Evolutionary conservation across 2,329 filamentous ascomycete species (phyloP).

Genomic region (Cordyceps cateniannulata): DNA sequence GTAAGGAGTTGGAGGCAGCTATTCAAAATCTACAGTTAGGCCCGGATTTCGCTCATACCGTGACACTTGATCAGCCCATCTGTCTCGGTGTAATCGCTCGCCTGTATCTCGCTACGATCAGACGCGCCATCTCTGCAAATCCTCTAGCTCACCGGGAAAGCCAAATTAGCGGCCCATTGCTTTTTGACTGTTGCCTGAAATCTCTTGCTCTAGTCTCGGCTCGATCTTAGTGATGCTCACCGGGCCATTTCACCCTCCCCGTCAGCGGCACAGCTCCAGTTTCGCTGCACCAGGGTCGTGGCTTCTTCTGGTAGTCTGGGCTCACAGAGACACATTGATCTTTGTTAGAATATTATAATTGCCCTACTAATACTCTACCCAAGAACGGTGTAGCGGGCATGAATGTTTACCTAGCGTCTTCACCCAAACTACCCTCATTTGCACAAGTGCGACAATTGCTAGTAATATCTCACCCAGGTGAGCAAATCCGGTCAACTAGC

Average conservation of each 20-base stretch:
- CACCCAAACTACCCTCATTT: neutral
- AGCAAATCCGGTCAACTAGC: neutral
- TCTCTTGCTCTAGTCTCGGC: neutral
- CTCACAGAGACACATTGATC: neutral
- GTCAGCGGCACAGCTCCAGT: neutral
- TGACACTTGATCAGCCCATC: neutral
- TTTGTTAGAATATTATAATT: neutral
- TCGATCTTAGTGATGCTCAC: neutral
- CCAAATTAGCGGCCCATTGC: neutral
- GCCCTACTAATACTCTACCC: neutral
- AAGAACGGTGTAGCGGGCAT: too few species aligned
- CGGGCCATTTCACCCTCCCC: neutral
- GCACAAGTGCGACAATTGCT: neutral
- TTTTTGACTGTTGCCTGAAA: neutral
- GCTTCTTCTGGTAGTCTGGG: neutral
- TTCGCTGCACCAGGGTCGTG: neutral
- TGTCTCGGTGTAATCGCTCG: neutral
- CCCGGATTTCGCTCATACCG: constrained; percentile 2
- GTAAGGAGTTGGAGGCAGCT: neutral
- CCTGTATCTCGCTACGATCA: neutral
- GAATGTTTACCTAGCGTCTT: too few species aligned
- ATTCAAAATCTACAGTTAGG: neutral
- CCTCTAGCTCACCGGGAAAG: neutral
- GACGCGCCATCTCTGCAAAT: neutral
- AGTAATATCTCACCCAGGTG: neutral